Evolutionary conservation across 2,329 filamentous ascomycete species (phyloP).

Genomic region (Hypoxylon sp.): DNA sequence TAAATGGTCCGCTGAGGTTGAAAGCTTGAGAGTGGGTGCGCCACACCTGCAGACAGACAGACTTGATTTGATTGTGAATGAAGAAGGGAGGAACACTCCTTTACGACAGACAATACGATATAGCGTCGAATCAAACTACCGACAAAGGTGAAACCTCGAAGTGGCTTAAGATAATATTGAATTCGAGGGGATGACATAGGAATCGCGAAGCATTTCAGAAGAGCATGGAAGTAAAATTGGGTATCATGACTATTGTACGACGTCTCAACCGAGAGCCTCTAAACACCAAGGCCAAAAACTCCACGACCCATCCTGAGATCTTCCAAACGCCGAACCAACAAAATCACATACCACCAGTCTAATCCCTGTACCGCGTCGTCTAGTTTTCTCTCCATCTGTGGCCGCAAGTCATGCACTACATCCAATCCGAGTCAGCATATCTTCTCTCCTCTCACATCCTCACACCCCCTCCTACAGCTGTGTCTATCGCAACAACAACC

Average conservation of each 20-base stretch:
- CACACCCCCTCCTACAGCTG: too few species aligned
- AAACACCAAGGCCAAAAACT: constrained; percentile 18
- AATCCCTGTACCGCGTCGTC: constrained; percentile 3
- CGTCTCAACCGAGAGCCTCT: constrained; percentile 1
- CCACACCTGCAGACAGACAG: neutral
- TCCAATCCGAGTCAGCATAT: constrained; percentile 46
- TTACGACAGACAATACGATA: neutral
- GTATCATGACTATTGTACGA: constrained; percentile 31
- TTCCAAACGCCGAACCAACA: constrained; percentile 17
- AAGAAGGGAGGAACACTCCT: neutral
- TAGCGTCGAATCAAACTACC: too few species aligned
- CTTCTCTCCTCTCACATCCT: constrained; percentile 12
- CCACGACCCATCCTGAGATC: constrained; percentile 3
- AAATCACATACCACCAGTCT: neutral
- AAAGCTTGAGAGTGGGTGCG: neutral
- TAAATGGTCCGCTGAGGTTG: neutral
- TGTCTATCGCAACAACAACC: neutral
- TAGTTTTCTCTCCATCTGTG: constrained; percentile 78
- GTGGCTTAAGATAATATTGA: neutral
- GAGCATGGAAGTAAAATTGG: constrained; percentile 13
- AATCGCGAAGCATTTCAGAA: neutral
- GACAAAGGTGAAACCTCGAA: neutral
- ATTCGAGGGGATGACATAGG: neutral
- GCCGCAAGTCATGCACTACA: constrained; percentile 76
- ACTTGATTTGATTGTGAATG: neutral